These are phyloP conservation scores for Talaromyces trachyspermus DNA, from an alignment of 495 filamentous ascomycete species.

Conservation along the genomic window DNA sequence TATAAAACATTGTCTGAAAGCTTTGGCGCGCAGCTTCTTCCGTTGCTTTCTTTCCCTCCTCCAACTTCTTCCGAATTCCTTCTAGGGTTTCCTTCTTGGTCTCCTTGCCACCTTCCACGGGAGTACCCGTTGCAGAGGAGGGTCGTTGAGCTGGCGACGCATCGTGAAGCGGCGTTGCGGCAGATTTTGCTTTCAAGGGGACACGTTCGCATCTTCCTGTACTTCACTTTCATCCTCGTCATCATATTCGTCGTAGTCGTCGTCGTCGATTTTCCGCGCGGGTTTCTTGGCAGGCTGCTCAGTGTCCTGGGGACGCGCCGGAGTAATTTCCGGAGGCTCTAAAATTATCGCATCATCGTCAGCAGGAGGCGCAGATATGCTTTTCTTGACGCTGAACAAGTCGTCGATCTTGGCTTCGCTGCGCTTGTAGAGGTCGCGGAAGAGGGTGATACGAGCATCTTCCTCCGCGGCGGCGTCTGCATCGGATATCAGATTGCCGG, in stretches of 20 bases:
- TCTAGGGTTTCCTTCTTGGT: conserved; percentile 60
- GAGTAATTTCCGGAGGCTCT: conserved; percentile 10
- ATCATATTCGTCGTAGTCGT: conserved; percentile 72
- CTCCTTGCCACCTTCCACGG: conserved; percentile 31
- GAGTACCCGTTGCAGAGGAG: conserved; percentile 21
- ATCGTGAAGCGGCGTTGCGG: conserved; percentile 31
- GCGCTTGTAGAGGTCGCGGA: conserved; percentile 50
- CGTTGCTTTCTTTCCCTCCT: conserved; percentile 87
- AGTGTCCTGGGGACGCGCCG: conserved; percentile 18
- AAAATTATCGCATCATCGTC: conserved; percentile 17
- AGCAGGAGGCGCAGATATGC: conserved; percentile 23
- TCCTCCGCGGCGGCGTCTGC: conserved; percentile 51
- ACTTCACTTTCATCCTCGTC: conserved; percentile 85
- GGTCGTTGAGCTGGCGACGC: conserved; percentile 24
- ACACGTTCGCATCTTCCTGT: conserved; percentile 46
- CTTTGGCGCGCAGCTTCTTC: conserved; percentile 84
- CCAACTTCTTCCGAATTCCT: conserved; percentile 84
- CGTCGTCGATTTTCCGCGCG: conserved; percentile 69
- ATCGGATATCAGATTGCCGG: conserved; percentile 41
- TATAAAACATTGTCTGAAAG: conserved; percentile 89
- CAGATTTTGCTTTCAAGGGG: conserved; percentile 56
- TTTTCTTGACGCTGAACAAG: conserved; percentile 47
- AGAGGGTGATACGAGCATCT: conserved; percentile 54
- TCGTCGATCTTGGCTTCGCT: conserved; percentile 54
- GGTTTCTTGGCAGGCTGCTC: conserved; percentile 48